Base-by-base conservation (phyloP, 2,329 filamentous ascomycete species). In the Phialemoniopsis sp. region DNA sequence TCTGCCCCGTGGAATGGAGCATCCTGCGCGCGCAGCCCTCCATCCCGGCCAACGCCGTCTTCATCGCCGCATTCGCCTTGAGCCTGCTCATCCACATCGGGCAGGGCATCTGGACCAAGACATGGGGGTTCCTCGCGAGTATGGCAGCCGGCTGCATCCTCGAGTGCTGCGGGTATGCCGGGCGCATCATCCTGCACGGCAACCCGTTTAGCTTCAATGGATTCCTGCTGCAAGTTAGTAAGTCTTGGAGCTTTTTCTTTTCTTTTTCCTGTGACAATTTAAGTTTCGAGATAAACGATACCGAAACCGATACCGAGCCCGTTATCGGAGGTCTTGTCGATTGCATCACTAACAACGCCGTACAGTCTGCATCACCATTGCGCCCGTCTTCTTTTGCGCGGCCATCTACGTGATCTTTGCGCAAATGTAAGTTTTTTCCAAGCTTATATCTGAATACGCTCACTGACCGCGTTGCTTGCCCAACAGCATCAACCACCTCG, bases 151-250 rank as follows among this genome's bases (percentile, higher is more conserved):
- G 82, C 34, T 78, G 72, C 46, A 31, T 72, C 6, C 63, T 68
- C 35, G 80, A 83, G 49, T 67, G 82, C 10, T 51, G 83, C 29
- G 82, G 82, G n/a, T 87, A 87, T 46, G 58, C 63, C 2, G 82
- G 79, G 3, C 69, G 82, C 12, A 63, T 84, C 37, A 53, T 79
- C 50, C 62, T 81, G 42, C 69, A 72, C 46, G 44, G 70, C 33
- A 75, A 85, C 49, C 77, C 79, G 0, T 85, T 80, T 52, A 64
- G 55, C 35, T 73, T 81, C 52, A 53, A 54, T 10, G 77, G 70
- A 8, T 87, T 86, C 54, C 70, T 85, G 54, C 70, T 84, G n/a
- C 78, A 86, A 53, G 82, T 84, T 46, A 64, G 73, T 75, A 52
- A 36, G 67, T 58, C 1, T n/a, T n/a, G n/a, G n/a, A n/a, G n/a